Conservation (phyloP, 2,329 filamentous ascomycete species). For the Diplocarpon rosae region DNA sequence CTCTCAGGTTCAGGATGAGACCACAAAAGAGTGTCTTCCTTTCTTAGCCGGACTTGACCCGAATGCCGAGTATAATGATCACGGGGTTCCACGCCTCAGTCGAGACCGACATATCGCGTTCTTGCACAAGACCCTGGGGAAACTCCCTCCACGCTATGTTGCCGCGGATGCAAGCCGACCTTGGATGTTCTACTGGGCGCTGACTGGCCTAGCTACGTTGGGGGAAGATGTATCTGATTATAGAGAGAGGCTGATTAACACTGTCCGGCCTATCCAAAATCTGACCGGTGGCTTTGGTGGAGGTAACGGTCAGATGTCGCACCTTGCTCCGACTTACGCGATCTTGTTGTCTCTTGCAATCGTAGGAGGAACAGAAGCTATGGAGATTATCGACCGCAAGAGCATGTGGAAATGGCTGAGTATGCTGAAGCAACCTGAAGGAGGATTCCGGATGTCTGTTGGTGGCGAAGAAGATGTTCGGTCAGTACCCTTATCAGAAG, state of each 20-base stretch:
- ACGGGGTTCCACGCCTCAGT: constrained; percentile 66
- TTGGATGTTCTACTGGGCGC: constrained; percentile 91
- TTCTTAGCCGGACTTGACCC: constrained; percentile 46
- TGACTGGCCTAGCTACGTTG: constrained; percentile 64
- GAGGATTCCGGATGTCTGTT: constrained; percentile 78
- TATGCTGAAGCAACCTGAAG: constrained; percentile 71
- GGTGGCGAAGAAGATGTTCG: constrained; percentile 89
- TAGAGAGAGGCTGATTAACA: constrained; percentile 58
- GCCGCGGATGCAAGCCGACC: constrained; percentile 77
- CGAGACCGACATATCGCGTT: constrained; percentile 52
- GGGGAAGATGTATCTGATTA: constrained; percentile 62
- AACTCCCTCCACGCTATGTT: constrained; percentile 59
- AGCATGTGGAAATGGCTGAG: constrained; percentile 89
- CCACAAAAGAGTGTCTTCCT: constrained; percentile 56
- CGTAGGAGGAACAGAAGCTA: constrained; percentile 64
- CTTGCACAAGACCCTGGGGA: constrained; percentile 44
- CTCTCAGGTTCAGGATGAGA: constrained; percentile 56
- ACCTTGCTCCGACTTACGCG: constrained; percentile 84
- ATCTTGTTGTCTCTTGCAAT: constrained; percentile 67
- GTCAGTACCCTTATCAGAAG: constrained; percentile 39
- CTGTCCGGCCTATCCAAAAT: constrained; percentile 75
- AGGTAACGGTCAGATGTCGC: constrained; percentile 81
- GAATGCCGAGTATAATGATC: constrained; percentile 46
- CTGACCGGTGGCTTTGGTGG: constrained; percentile 77
- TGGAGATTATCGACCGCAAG: constrained; percentile 67